Base-by-base conservation (phyloP, 2,329 filamentous ascomycete species). In the Drechslera avenae region DNA sequence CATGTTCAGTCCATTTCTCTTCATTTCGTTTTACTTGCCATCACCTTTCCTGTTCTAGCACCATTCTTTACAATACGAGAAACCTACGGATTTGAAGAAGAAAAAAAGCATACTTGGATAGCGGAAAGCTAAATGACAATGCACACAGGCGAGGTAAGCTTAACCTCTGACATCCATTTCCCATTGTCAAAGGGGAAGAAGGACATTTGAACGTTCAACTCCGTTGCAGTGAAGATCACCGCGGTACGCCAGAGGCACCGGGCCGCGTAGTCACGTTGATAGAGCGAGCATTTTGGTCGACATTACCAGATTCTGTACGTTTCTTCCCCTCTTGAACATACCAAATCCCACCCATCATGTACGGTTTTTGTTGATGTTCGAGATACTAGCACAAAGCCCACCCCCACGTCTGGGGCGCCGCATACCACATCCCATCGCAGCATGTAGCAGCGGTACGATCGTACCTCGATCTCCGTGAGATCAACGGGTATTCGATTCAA, bases 401-500 rank as follows among this genome's bases (percentile, higher is more conserved):
- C 84, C 46, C 81, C 77, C 64, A 61, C 23, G 91, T 97, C 63
- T 97, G 92, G 92, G 94, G 94, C 50, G 89, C 90, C 13, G 94
- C 93, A 57, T 95, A 97, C 77, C 89, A 93, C 68, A 93, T 96
- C 74, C 80, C 82, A 21, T 75, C 86, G 5, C 79, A 83, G 2
- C 83, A 86, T 60, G 91, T 95, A 17, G 81, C 85, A 53, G 87
- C 93, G 76, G 93, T 97, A 3, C 87, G 90, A 62, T 83, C 86
- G 51, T 97, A 97, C 72, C 89, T 99, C 39, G 92, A 97, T 74
- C 93, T 97, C 59, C 87, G 94, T 37, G 94, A 99, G 75, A 96
- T 97, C 69, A 96, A 97, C 76, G 94, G 94, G 19, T 99, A 99
- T 76, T 90, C 87, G 46, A 95, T 96, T 60, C 92, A 97, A 75